A percentile compares a stretch with the other conserved stretches of the same genome.
Conservation (phyloP, 1,284 basidiomycete genomes). For the Cutaneotrichosporon sp. region DNA sequence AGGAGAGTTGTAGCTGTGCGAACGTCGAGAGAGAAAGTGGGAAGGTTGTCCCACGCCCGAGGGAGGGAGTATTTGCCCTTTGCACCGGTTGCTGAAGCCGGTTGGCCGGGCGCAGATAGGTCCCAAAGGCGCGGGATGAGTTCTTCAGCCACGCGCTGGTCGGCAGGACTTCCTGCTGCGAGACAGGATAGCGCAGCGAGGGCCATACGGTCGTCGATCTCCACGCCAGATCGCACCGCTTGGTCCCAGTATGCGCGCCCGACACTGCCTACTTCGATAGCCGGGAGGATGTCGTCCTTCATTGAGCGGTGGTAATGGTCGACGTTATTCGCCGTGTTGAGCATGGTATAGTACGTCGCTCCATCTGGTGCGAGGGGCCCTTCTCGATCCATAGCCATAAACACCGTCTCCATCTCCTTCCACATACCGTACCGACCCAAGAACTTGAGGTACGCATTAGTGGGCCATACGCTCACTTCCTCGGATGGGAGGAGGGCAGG, state of each 20-base stretch:
- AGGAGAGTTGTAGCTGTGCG: conserved; percentile 29
- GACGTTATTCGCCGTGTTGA: conserved; percentile 27
- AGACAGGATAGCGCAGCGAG: conserved; percentile 33
- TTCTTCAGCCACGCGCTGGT: conserved; percentile 32
- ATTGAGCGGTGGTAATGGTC: conserved; percentile 14
- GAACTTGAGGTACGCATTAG: conserved; percentile 51
- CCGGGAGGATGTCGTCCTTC: conserved; percentile 1
- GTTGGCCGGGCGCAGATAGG: conserved; percentile 32
- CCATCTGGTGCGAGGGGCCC: conserved; percentile 43
- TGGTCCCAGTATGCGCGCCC: conserved; percentile 39
- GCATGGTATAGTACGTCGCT: conserved; percentile 45
- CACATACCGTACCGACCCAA: conserved; percentile 39
- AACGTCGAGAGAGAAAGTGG: conserved; percentile 25
- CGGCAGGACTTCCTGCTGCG: conserved; percentile 32
- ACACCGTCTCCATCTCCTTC: conserved; percentile 45
- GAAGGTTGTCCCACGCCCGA: conserved; percentile 11
- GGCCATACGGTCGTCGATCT: conserved; percentile 38
- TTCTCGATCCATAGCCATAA: conserved; percentile 34
- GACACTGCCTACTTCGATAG: conserved; percentile 22
- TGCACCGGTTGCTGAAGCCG: conserved; percentile 12
- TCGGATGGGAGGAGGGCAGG: neutral
- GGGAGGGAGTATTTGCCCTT: conserved; percentile 5
- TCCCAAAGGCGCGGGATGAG: conserved; percentile 37
- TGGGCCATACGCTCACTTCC: conserved; percentile 36
- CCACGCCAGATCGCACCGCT: conserved; percentile 25